phyloP scores from a whole-genome alignment of 176 grass and related monocot genomes.

The Oryza glaberrima region DNA sequence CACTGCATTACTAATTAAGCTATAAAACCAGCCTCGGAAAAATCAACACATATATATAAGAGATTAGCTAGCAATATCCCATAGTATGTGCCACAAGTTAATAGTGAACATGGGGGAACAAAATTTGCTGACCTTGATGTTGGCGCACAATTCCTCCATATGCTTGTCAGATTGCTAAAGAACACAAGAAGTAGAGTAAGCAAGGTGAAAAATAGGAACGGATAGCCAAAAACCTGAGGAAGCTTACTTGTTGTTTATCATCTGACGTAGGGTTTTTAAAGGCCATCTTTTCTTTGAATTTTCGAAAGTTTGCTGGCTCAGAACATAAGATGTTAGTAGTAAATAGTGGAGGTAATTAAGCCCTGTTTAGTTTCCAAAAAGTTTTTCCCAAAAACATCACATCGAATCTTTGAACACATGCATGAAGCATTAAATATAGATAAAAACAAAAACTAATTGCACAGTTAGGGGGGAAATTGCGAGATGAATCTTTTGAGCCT shows the following conservation, averaged over 20 bases:
- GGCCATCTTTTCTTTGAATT: constrained; percentile 90
- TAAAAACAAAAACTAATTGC: too few relatives aligned
- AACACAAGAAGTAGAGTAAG: constrained; percentile 11
- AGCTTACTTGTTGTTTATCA: constrained; percentile 64
- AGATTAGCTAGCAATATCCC: neutral
- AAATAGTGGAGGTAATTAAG: neutral
- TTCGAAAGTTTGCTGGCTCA: constrained; percentile 72
- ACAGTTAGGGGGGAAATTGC: too few relatives aligned
- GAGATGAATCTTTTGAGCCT: too few relatives aligned
- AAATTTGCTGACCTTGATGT: constrained; percentile 73
- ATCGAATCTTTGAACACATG: too few relatives aligned
- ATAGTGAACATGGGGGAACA: neutral
- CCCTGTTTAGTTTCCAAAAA: too few relatives aligned
- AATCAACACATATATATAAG: neutral
- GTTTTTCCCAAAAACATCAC: too few relatives aligned
- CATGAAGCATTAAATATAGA: too few relatives aligned
- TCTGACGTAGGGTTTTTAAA: constrained; percentile 56
- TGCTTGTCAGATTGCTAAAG: constrained; percentile 59
- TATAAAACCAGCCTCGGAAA: neutral
- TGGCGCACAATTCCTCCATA: constrained; percentile 76
- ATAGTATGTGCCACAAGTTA: constrained; percentile 4
- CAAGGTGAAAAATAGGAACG: constrained; percentile 4
- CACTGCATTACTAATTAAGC: neutral
- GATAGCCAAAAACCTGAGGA: constrained; percentile 4
- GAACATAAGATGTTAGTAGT: constrained; percentile 31